These are phyloP conservation scores for Suhomyces sp. DNA, from an alignment of 805 yeast species.

Conservation along the genomic window DNA sequence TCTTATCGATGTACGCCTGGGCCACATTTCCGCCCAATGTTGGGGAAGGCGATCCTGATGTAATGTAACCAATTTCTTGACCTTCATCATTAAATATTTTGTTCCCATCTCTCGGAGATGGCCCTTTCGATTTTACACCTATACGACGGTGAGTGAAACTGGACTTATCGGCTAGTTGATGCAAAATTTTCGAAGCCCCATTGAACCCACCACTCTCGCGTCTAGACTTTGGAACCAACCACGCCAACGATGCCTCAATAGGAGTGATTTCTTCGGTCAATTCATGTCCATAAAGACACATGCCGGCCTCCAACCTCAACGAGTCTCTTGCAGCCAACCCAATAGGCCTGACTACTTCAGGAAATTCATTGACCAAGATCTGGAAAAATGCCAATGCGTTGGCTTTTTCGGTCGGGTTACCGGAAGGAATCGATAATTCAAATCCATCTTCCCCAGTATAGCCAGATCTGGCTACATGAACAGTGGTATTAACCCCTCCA, in stretches of 20 bases:
- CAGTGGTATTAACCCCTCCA: slow-evolving; percentile 39
- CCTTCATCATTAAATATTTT: slow-evolving; percentile 58
- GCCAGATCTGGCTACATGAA: slow-evolving; percentile 91
- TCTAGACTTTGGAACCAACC: slow-evolving; percentile 86
- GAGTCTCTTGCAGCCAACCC: slow-evolving; percentile 99
- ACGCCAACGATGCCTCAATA: slow-evolving; percentile 80
- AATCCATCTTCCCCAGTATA: slow-evolving; percentile 99
- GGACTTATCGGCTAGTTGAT: slow-evolving; percentile 66
- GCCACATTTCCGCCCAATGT: slow-evolving; percentile 77
- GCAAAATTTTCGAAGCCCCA: slow-evolving; percentile 68
- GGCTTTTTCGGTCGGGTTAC: slow-evolving; percentile 34
- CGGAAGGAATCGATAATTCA: slow-evolving; percentile 73
- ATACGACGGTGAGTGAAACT: slow-evolving; percentile 58
- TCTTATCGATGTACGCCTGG: slow-evolving; percentile 81
- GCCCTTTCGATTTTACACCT: slow-evolving; percentile 76
- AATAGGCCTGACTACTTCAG: slow-evolving; percentile 70
- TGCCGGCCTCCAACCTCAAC: slow-evolving; percentile 92
- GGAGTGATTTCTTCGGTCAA: slow-evolving; percentile 78
- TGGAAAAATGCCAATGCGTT: slow-evolving; percentile 60
- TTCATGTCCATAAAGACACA: slow-evolving; percentile 97
- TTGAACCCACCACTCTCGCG: slow-evolving; percentile 62
- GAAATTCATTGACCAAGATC: slow-evolving; percentile 49
- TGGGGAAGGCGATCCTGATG: slow-evolving; percentile 62
- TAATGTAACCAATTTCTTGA: slow-evolving; percentile 52
- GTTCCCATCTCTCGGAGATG: slow-evolving; percentile 86